Percentiles rank a stretch among this genome's conserved stretches.
phyloP scores from a whole-genome alignment of 83 land plant genomes.

The Picea engelmannii region DNA sequence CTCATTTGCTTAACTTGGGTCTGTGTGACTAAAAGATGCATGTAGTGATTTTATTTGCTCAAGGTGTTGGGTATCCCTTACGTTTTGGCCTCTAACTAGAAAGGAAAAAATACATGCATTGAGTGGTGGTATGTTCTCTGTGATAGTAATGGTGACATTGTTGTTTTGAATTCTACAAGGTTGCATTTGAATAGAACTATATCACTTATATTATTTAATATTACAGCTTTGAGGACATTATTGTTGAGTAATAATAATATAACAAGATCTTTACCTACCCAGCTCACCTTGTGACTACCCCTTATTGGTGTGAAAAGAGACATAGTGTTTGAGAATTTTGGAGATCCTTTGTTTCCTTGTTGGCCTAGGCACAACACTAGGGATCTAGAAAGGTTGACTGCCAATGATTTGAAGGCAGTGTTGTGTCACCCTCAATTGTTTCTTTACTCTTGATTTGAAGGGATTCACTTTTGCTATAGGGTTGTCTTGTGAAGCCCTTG shows the following conservation, averaged over 20 bases:
- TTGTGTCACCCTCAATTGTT: too few relatives aligned
- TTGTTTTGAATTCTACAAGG: constrained; percentile 28
- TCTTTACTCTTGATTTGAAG: too few relatives aligned
- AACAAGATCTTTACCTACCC: too few relatives aligned
- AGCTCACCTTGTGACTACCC: too few relatives aligned
- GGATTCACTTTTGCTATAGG: too few relatives aligned
- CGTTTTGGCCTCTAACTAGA: constrained; percentile 37
- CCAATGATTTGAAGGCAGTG: too few relatives aligned
- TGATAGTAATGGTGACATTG: constrained; percentile 25
- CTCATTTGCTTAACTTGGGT: constrained; percentile 7
- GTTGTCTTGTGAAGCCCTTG: too few relatives aligned
- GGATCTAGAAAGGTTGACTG: too few relatives aligned
- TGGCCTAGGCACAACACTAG: too few relatives aligned
- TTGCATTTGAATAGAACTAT: constrained; percentile 48
- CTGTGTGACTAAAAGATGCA: constrained; percentile 39
- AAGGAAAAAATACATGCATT: constrained; percentile 65
- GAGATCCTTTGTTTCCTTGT: too few relatives aligned
- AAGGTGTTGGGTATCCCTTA: constrained; percentile 48
- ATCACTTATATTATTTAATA: constrained; percentile 49
- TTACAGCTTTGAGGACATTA: constrained; percentile 32
- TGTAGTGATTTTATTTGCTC: constrained; percentile 25
- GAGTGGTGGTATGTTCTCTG: constrained; percentile 48
- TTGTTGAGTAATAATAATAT: constrained; percentile 24
- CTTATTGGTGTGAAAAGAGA: too few relatives aligned
- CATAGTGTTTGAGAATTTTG: too few relatives aligned